These are phyloP conservation scores for Fennellomyces sp. DNA, from an alignment of 371 early-diverging fungal species.

Conservation along the genomic window DNA sequence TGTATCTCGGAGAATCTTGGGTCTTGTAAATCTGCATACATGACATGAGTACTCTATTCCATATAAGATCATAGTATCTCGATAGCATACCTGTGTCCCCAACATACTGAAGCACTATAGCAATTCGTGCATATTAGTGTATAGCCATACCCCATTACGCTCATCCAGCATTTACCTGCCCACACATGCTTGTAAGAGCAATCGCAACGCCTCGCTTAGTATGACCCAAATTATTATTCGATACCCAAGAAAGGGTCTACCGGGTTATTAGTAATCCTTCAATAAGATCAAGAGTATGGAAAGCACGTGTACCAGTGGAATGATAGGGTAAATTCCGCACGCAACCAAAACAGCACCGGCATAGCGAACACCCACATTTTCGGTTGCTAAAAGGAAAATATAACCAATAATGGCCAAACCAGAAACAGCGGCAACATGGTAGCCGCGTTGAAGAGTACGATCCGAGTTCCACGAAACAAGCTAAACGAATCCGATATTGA, in stretches of 20 bases:
- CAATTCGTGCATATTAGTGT: background rate
- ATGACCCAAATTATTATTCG: conserved; percentile 60
- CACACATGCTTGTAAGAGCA: conserved; percentile 55
- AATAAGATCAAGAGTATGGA: background rate
- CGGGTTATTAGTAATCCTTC: no score
- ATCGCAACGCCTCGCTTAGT: conserved; percentile 60
- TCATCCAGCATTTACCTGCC: conserved; percentile 20
- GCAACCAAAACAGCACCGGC: conserved; percentile 58
- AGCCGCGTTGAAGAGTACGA: conserved; percentile 35
- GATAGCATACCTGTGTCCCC: conserved; percentile 49
- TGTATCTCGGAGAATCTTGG: conserved; percentile 51
- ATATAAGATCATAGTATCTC: background rate
- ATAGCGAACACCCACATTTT: conserved; percentile 47
- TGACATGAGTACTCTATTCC: background rate
- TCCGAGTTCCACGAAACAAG: conserved; percentile 43
- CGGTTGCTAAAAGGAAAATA: conserved; percentile 37
- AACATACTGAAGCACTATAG: conserved; percentile 53
- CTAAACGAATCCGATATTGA: no score
- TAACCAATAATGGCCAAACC: conserved; percentile 37
- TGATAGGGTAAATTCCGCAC: conserved; percentile 59
- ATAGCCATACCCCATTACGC: background rate
- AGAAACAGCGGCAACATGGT: conserved; percentile 33
- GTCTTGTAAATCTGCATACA: conserved; percentile 41
- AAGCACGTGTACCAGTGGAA: conserved; percentile 27
- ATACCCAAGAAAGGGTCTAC: conserved; percentile 54